Evolutionary conservation across 306 rosid species (phyloP), one percentile per base, ranked within the genome.

Genomic region (Hylodesmum podocarpum): DNA sequence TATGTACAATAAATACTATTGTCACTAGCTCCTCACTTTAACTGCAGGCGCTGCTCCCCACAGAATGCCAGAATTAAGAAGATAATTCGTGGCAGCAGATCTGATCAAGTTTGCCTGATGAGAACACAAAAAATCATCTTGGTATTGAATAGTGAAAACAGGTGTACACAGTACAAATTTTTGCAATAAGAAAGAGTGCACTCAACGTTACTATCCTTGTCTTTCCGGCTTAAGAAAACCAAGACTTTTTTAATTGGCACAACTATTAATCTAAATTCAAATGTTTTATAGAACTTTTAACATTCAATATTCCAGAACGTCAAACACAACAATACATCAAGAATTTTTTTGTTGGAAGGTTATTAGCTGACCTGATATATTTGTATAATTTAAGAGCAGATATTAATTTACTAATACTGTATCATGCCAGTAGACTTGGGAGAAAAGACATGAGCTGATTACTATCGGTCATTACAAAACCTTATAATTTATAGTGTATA

Each of bases 1-100:
- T 18, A 43, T 50, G 64, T 51, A 75, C 44, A 67, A 72, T 54
- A 77, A 76, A 18, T 37, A 58, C 36, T 72, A 75, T 72, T 33
- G 58, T 75, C 67, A 66, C 58, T 77, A 66, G 78, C 47, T 73
- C 80, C 97, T 84, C 77, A 95, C 99, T 83, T 96, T 96, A 64
- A 92, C 89, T 74, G 96, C 91, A 70, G 99, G 96, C 40, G 98
- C 97, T 65, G 97, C 90, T 78, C 99, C 98, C 99, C 99, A 96
- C 43, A 87, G 94, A 83, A 96, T 79, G 50, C 99, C 94, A 72
- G 99, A 89, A 82, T 91, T 93, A 88, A 96, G 75, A 81, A 96
- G 78, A 87, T 92, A 96, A 86, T 90, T 92, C 53, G 70, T 83
- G 47, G 98, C 98, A 62, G 99, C 92, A 40, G 89, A 88, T 87